phyloP scores from a whole-genome alignment of 805 yeast genomes.

The Zygoascus flipseniorum region DNA sequence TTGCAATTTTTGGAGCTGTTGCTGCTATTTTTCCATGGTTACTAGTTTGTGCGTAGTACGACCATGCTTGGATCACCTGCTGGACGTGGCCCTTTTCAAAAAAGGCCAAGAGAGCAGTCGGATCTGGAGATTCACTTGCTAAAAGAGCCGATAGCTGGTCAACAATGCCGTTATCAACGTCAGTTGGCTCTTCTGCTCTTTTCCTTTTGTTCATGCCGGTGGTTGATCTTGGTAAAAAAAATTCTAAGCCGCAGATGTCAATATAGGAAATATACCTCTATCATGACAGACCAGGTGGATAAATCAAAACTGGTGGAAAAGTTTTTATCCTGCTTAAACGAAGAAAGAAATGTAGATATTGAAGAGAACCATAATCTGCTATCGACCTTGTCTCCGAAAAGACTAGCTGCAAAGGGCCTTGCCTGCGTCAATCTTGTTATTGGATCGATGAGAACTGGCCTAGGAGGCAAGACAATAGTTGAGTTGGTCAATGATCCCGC shows the following conservation, averaged over 20 bases:
- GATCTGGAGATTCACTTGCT: not conserved
- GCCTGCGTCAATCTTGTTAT: slow-evolving; percentile 63
- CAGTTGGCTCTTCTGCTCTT: slow-evolving; percentile 6
- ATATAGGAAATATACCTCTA: not conserved
- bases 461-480: slow-evolving; percentile 65
- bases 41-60: slow-evolving; percentile 33
- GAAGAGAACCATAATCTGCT: slow-evolving; percentile 39
- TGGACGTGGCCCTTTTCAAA: slow-evolving; percentile 29
- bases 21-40: slow-evolving; percentile 18
- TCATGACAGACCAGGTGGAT: not conserved
- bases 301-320: slow-evolving; percentile 25
- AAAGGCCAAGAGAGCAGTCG: slow-evolving; percentile 16
- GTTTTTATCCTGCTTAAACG: slow-evolving; percentile 35
- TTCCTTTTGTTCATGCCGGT: slow-evolving; percentile 10
- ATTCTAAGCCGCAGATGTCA: slow-evolving; percentile 1
- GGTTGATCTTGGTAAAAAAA: not conserved
- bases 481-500: slow-evolving; percentile 55
- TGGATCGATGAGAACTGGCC: slow-evolving; percentile 60
- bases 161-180: slow-evolving; percentile 7
- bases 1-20: slow-evolving; percentile 25
- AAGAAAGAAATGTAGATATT: slow-evolving; percentile 47
- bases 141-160: not conserved
- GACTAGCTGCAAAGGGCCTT: slow-evolving; percentile 60
- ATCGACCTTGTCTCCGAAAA: slow-evolving; percentile 47
- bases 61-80: slow-evolving; percentile 40